A percentile compares a stretch with the other conserved stretches of the same genome.
Evolutionary conservation across 805 yeast genomes (phyloP).

Genomic region (Ogataea pilisensis): DNA sequence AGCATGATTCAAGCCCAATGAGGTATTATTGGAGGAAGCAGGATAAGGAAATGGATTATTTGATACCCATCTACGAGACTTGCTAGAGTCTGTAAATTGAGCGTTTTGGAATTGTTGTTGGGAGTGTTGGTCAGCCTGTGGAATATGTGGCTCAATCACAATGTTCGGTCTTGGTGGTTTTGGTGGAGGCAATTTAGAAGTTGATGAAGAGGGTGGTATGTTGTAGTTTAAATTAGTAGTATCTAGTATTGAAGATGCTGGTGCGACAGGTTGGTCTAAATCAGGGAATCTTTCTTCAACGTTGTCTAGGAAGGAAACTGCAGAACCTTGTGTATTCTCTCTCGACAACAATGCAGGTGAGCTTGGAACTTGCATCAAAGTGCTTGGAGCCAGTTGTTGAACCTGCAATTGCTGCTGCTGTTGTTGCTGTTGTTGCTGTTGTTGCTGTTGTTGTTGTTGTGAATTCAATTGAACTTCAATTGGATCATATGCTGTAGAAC

Average conservation of each 20-base stretch:
- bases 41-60: conserved; percentile 26
- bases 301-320: conserved; percentile 28
- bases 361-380: conserved; percentile 16
- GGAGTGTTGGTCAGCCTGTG: not conserved
- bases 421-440: conserved; percentile 35
- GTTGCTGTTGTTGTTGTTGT: conserved; percentile 25
- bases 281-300: conserved; percentile 48
- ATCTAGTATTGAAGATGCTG: no score
- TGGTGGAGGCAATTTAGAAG: not conserved
- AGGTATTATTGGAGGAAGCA: not conserved
- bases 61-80: conserved; percentile 17
- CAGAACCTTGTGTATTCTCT: conserved; percentile 2
- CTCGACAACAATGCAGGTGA: conserved; percentile 12
- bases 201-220: not conserved
- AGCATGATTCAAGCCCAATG: no score
- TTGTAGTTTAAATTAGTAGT: no score
- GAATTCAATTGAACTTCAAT: conserved; percentile 39
- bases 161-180: conserved; percentile 14
- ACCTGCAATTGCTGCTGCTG: conserved; percentile 25
- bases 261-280: conserved; percentile 5
- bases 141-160: conserved; percentile 7
- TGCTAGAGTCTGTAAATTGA: not conserved
- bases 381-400: conserved; percentile 11
- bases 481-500: conserved; percentile 41
- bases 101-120: conserved; percentile 2